Evolutionary conservation across 2,329 filamentous ascomycete species (phyloP).

Genomic region (Teratosphaeria viscida): DNA sequence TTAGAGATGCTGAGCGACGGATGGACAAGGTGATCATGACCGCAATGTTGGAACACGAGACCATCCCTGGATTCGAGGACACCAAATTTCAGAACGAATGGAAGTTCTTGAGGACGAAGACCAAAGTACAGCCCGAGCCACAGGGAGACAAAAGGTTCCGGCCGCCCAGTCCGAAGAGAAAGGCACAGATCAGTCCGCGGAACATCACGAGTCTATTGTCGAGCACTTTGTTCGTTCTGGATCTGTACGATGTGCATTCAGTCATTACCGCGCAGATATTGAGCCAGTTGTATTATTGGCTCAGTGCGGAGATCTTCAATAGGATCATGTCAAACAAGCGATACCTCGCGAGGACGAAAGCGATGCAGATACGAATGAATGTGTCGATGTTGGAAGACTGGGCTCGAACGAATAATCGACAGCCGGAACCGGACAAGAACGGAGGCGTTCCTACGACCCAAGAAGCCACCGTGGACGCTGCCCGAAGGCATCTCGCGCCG

Average conservation of each 20-base stretch:
- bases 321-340: conserved; percentile 93
- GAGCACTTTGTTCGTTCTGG: conserved; percentile 90
- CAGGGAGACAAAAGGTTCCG: conserved; percentile 73
- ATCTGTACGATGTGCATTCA: conserved; percentile 97
- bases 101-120: conserved; percentile 91
- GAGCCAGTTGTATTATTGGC: conserved; percentile 90
- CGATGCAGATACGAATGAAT: conserved; percentile 99
- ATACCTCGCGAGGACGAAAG: conserved; percentile 90
- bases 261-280: conserved; percentile 89
- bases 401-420: conserved; percentile 84
- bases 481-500: conserved; percentile 74
- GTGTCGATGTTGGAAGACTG: conserved; percentile 91
- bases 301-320: conserved; percentile 93
- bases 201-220: conserved; percentile 94
- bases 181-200: conserved; percentile 82
- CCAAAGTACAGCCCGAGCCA: conserved; percentile 78
- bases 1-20: conserved; percentile 85
- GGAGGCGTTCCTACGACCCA: conserved; percentile 77
- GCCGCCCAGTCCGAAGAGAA: conserved; percentile 84
- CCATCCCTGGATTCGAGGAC: conserved; percentile 92
- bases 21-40: conserved; percentile 91
- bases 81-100: conserved; percentile 97
- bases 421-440: conserved; percentile 90
- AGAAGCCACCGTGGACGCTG: conserved; percentile 76
- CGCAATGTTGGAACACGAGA: conserved; percentile 95